These are phyloP conservation scores for Kodamaea fungicola DNA, from an alignment of 1,139 yeast genomes.

Conservation along the genomic window DNA sequence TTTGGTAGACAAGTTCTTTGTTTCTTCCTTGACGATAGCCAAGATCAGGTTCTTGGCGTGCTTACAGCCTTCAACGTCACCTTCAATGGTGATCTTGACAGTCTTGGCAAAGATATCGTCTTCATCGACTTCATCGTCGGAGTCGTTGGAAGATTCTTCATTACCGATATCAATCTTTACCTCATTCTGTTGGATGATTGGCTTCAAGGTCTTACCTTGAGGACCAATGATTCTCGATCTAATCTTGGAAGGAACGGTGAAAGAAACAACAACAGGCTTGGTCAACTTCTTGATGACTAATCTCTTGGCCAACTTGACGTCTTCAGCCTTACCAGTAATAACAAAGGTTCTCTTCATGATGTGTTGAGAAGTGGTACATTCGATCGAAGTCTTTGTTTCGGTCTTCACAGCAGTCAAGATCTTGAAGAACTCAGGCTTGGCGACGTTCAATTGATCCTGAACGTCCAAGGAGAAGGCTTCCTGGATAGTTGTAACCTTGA, in stretches of 20 bases:
- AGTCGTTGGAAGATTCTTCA: slow-evolving; percentile 27
- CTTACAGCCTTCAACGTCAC: slow-evolving; percentile 81
- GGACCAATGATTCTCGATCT: slow-evolving; percentile 86
- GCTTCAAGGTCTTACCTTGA: slow-evolving; percentile 78
- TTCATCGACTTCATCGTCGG: slow-evolving; percentile 18
- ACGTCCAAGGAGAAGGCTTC: slow-evolving; percentile 71
- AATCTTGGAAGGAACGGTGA: slow-evolving; percentile 73
- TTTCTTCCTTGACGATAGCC: slow-evolving; percentile 73
- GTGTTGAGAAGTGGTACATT: slow-evolving; percentile 76
- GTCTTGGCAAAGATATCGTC: slow-evolving; percentile 54
- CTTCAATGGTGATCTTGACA: slow-evolving; percentile 65
- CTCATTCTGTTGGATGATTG: slow-evolving; percentile 68
- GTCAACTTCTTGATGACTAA: slow-evolving; percentile 76
- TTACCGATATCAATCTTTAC: slow-evolving; percentile 75
- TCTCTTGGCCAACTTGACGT: slow-evolving; percentile 70
- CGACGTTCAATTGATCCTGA: slow-evolving; percentile 60
- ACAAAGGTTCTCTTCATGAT: slow-evolving; percentile 83
- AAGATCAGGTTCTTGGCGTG: slow-evolving; percentile 69
- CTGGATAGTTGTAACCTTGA: slow-evolving; percentile 48
- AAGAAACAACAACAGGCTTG: slow-evolving; percentile 60
- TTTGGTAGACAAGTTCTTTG: slow-evolving; percentile 53
- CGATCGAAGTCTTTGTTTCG: slow-evolving; percentile 64
- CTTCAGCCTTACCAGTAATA: slow-evolving; percentile 70
- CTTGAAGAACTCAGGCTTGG: slow-evolving; percentile 63
- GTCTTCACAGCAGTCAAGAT: slow-evolving; percentile 61